Evolutionary conservation across 108 stramenopile genomes (phyloP).

Genomic region (Schizochytrium sp.): DNA sequence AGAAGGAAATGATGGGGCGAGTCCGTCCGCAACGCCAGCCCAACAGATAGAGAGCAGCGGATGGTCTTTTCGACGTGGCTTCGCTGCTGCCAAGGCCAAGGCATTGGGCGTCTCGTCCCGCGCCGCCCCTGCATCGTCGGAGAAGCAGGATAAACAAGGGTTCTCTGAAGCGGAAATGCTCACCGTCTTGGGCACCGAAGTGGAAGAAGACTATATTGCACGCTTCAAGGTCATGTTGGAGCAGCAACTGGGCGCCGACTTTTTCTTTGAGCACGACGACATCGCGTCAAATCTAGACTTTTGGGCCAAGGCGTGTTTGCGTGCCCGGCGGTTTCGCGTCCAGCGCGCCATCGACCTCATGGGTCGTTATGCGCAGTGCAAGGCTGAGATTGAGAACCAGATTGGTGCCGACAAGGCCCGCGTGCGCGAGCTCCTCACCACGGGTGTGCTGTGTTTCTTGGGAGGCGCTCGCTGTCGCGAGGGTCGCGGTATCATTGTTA

Average conservation of each 20-base stretch:
- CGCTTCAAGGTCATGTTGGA: not conserved
- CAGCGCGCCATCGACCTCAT: not conserved
- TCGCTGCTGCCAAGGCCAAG: not conserved
- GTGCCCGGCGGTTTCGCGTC: not conserved
- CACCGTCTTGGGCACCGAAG: not conserved
- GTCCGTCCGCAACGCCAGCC: not conserved
- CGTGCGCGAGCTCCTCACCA: not conserved
- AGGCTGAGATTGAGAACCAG: not conserved
- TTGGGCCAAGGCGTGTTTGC: conserved; percentile 1
- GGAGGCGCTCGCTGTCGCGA: not conserved
- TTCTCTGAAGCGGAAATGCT: not conserved
- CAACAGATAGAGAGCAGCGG: not conserved
- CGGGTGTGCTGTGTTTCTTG: not conserved
- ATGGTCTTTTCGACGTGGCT: not conserved
- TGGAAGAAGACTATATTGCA: not conserved
- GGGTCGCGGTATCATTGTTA: not conserved
- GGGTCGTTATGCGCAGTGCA: not conserved
- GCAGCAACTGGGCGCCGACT: not conserved
- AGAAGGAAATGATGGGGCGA: not conserved
- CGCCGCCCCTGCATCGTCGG: not conserved
- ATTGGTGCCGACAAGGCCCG: not conserved
- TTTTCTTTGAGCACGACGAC: not conserved
- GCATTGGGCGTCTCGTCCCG: not conserved
- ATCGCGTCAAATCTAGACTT: not conserved
- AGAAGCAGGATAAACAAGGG: not conserved